Percentiles rank a stretch among this genome's conserved stretches.
phyloP scores from a whole-genome alignment of 2,329 filamentous ascomycete species.

The Pestalotiopsis sp. region DNA sequence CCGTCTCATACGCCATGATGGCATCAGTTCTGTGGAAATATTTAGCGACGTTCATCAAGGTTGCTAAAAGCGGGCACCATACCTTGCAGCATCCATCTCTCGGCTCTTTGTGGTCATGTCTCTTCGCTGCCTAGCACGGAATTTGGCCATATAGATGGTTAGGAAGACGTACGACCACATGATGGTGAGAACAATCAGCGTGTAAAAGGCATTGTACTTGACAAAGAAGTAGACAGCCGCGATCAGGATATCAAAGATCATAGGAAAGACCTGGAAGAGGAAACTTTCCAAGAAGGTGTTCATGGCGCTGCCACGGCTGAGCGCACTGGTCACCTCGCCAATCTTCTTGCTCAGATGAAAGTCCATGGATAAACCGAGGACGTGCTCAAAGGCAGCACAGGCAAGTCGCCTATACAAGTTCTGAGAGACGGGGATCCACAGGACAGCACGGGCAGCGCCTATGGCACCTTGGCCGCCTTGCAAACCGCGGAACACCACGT shows the following conservation, averaged over 20 bases:
- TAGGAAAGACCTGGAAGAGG: constrained; percentile 51
- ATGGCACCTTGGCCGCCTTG: constrained; percentile 49
- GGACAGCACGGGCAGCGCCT: constrained; percentile 42
- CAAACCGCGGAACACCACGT: constrained; percentile 44
- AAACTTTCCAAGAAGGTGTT: constrained; percentile 53
- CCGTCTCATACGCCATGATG: constrained; percentile 55
- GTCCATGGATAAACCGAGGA: constrained; percentile 48
- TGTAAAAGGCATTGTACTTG: constrained; percentile 49
- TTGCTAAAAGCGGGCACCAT: constrained; percentile 5
- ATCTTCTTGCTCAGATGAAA: constrained; percentile 54
- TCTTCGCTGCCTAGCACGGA: constrained; percentile 43
- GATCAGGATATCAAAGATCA: constrained; percentile 52
- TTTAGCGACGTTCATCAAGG: background rate
- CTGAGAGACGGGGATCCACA: constrained; percentile 53
- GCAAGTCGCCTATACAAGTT: constrained; percentile 44
- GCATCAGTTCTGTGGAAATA: constrained; percentile 40
- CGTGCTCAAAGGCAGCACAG: constrained; percentile 49
- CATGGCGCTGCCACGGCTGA: constrained; percentile 48
- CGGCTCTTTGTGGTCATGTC: constrained; percentile 46
- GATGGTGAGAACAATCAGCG: constrained; percentile 49
- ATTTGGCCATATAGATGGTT: constrained; percentile 54
- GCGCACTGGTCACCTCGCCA: constrained; percentile 53
- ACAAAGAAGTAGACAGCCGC: constrained; percentile 49
- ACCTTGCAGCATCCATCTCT: constrained; percentile 52
- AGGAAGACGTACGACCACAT: constrained; percentile 53